These are phyloP conservation scores for Fusarium sp. DNA, from an alignment of 2,329 filamentous ascomycete genomes.

Conservation along the genomic window DNA sequence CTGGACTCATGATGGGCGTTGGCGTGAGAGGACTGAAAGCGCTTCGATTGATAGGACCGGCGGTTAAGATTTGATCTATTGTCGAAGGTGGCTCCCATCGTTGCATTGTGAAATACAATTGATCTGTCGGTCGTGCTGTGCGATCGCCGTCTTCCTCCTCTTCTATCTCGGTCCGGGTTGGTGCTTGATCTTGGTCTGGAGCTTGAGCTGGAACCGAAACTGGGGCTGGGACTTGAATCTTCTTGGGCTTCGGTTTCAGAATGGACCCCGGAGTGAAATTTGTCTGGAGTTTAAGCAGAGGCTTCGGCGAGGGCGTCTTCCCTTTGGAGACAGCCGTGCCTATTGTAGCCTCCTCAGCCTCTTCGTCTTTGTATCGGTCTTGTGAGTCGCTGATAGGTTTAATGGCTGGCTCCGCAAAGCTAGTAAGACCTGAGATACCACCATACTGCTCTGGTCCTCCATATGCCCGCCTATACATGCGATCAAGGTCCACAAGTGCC, in stretches of 20 bases:
- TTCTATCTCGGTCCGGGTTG: conserved; percentile 22
- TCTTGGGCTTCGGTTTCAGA: conserved; percentile 25
- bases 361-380: conserved; percentile 37
- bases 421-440: conserved; percentile 55
- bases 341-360: conserved; percentile 33
- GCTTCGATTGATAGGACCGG: conserved; percentile 31
- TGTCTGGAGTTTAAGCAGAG: conserved; percentile 55
- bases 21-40: conserved; percentile 37
- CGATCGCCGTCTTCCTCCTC: conserved; percentile 49
- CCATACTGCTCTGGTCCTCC: conserved; percentile 57
- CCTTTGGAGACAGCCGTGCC: conserved; percentile 41
- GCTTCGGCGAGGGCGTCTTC: conserved; percentile 42
- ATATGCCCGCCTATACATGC: conserved; percentile 66
- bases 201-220: not conserved
- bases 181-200: not conserved
- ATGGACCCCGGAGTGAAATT: conserved; percentile 46
- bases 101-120: conserved; percentile 38
- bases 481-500: conserved; percentile 63
- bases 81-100: conserved; percentile 47
- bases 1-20: conserved; percentile 36
- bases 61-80: conserved; percentile 57
- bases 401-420: conserved; percentile 35
- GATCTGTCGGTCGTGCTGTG: conserved; percentile 51
- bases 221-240: not conserved
- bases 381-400: conserved; percentile 36